Evolutionary conservation across 192 early-diverging fungal species (phyloP).

Genomic region (Linnemannia schmuckeri): DNA sequence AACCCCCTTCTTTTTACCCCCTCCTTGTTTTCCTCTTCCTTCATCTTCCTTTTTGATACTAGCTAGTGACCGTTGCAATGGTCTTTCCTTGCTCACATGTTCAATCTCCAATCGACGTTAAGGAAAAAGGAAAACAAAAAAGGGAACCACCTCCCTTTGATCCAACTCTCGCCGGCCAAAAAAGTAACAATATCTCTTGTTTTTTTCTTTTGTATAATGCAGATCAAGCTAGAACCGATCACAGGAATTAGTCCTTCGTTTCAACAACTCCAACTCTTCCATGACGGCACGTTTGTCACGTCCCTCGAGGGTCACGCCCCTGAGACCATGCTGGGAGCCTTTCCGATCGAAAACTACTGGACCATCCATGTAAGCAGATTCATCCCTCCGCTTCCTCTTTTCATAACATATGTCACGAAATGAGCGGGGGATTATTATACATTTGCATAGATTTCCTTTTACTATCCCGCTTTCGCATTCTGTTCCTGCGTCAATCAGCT

Average conservation of each 20-base stretch:
- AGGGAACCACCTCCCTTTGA: too few species aligned
- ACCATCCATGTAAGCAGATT: slow-evolving; percentile 66
- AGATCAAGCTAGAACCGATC: slow-evolving; percentile 90
- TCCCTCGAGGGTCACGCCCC: slow-evolving; percentile 66
- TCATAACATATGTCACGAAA: neutral
- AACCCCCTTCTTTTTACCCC: too few species aligned
- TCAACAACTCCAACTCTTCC: slow-evolving; percentile 75
- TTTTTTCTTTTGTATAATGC: neutral
- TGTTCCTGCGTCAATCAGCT: neutral
- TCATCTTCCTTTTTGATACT: too few species aligned
- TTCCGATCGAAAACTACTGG: slow-evolving; percentile 88
- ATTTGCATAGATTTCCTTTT: neutral
- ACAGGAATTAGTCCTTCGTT: slow-evolving; percentile 84
- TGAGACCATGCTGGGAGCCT: slow-evolving; percentile 85
- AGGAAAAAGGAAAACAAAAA: neutral
- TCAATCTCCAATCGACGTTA: neutral
- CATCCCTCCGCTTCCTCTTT: too few species aligned
- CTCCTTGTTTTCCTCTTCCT: too few species aligned
- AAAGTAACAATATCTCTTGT: neutral
- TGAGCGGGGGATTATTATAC: neutral
- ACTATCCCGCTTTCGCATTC: neutral
- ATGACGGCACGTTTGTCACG: slow-evolving; percentile 64
- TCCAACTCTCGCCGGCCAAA: neutral
- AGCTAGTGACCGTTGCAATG: too few species aligned
- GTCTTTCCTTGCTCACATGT: too few species aligned